Conservation (phyloP, 495 filamentous ascomycete species). For the Tirmania nivea region DNA sequence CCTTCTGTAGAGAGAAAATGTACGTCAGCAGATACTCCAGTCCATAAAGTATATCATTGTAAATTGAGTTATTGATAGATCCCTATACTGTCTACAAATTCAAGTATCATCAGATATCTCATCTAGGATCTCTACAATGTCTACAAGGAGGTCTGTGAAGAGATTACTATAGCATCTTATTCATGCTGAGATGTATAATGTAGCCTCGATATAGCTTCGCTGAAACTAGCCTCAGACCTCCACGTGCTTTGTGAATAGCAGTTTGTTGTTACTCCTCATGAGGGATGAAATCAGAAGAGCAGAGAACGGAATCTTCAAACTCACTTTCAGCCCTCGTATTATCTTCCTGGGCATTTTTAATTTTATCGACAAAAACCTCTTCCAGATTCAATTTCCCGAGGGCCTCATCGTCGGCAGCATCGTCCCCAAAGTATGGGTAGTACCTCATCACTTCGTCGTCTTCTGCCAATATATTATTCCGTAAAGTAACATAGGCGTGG, state of each 20-base stretch:
- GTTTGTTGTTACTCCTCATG: too few species aligned
- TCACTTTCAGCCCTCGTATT: conserved; percentile 12
- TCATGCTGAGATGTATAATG: too few species aligned
- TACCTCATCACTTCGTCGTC: conserved; percentile 21
- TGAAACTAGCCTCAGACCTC: too few species aligned
- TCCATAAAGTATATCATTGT: neutral
- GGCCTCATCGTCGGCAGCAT: conserved; percentile 14
- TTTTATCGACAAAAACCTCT: conserved; percentile 17
- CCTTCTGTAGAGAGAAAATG: conserved; percentile 3
- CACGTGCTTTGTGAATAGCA: too few species aligned
- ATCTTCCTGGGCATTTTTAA: conserved; percentile 11
- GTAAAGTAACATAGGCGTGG: conserved; percentile 17
- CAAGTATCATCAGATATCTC: neutral
- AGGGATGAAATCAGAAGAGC: too few species aligned
- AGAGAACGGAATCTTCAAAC: neutral
- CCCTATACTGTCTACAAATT: neutral
- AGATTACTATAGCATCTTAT: too few species aligned
- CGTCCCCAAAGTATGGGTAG: conserved; percentile 21
- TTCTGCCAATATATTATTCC: conserved; percentile 19
- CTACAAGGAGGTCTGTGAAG: too few species aligned
- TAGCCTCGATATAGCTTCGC: too few species aligned
- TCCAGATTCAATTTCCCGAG: conserved; percentile 11
- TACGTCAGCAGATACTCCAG: neutral
- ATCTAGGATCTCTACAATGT: neutral
- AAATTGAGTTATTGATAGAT: neutral